These are phyloP conservation scores for Vigna angularis DNA, from an alignment of 306 rosid species.

Conservation along the genomic window DNA sequence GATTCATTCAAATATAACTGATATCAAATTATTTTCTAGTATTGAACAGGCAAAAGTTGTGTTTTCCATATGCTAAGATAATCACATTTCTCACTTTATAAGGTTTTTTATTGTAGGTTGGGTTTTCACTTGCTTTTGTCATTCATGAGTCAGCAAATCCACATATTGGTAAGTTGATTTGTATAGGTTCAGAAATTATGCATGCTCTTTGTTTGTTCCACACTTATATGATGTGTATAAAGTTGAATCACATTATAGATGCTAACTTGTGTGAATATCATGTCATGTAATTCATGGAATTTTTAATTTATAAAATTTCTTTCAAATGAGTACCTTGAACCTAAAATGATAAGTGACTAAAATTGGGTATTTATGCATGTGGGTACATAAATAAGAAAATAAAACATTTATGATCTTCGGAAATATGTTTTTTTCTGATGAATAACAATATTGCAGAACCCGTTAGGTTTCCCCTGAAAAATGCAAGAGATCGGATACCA, in stretches of 20 bases:
- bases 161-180: slow-evolving; percentile 80
- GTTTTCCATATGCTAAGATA: slow-evolving; percentile 34
- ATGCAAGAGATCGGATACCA: background rate
- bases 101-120: slow-evolving; percentile 69
- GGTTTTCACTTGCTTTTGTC: slow-evolving; percentile 94
- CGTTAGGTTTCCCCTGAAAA: slow-evolving; percentile 8
- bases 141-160: slow-evolving; percentile 98
- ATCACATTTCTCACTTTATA: slow-evolving; percentile 21
- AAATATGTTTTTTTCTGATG: slow-evolving; percentile 2
- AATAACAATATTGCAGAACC: slow-evolving; percentile 7
- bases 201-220: background rate
- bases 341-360: background rate
- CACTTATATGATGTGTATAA: slow-evolving; percentile 1
- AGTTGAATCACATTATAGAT: slow-evolving; percentile 16
- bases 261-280: slow-evolving; percentile 1
- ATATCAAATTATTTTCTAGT: slow-evolving; percentile 28
- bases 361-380: slow-evolving; percentile 1
- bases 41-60: slow-evolving; percentile 21
- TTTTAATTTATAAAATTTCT: slow-evolving; percentile 5
- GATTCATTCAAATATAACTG: slow-evolving; percentile 24
- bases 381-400: background rate
- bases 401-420: background rate
- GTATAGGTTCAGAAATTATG: slow-evolving; percentile 25
- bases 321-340: slow-evolving; percentile 18
- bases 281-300: background rate